phyloP scores from a whole-genome alignment of 2,329 filamentous ascomycete species.

The Allantophomopsis cytisporea region DNA sequence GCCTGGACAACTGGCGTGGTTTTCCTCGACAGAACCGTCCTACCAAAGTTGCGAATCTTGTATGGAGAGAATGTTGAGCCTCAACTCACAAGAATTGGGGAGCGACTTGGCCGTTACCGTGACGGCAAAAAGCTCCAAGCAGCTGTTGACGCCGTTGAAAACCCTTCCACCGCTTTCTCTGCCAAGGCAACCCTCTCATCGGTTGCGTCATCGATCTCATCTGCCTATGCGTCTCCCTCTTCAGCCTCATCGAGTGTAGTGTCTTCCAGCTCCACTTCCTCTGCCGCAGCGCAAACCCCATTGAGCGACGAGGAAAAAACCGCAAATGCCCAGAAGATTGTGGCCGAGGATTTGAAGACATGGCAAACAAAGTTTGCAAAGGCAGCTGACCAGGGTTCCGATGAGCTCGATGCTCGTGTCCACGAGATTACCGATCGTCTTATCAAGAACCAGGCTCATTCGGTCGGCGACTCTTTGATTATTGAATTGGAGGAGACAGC shows the following conservation, averaged over 20 bases:
- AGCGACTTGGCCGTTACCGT: conserved; percentile 66
- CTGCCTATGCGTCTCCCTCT: conserved; percentile 9
- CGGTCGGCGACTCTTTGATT: conserved; percentile 52
- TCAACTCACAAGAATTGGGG: conserved; percentile 81
- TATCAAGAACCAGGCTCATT: conserved; percentile 50
- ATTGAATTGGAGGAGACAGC: conserved; percentile 54
- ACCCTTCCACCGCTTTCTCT: conserved; percentile 16
- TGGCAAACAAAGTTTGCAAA: conserved; percentile 86
- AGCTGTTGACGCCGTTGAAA: conserved; percentile 38
- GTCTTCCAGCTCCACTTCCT: conserved; percentile 7
- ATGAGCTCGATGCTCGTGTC: conserved; percentile 49
- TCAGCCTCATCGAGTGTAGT: conserved; percentile 12
- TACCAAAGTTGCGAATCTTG: conserved; percentile 66
- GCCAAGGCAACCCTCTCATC: conserved; percentile 13
- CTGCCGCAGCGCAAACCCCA: conserved; percentile 9
- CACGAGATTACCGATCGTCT: conserved; percentile 59
- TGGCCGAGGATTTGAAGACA: conserved; percentile 63
- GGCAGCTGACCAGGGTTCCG: conserved; percentile 73
- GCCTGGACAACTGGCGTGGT: conserved; percentile 54
- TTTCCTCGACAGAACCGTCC: conserved; percentile 65
- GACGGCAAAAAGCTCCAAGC: conserved; percentile 48
- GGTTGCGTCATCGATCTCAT: conserved; percentile 11
- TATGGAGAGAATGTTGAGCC: conserved; percentile 93
- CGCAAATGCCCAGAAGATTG: conserved; percentile 47
- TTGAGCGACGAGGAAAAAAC: conserved; percentile 35